phyloP scores from a whole-genome alignment of 169 alveolate genomes.

The Plasmodium falciparum region DNA sequence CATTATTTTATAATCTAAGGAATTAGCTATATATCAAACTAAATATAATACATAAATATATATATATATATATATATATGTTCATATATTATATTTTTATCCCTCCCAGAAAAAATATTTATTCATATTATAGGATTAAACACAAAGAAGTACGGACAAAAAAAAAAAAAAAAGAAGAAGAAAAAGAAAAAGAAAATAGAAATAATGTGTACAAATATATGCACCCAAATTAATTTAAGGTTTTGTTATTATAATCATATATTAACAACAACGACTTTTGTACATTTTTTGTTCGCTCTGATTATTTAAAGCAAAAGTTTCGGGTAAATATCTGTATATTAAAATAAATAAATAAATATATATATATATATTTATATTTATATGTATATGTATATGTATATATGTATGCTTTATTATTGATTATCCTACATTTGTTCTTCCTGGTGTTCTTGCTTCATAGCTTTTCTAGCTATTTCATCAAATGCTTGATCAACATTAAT shows the following conservation, averaged over 20 bases:
- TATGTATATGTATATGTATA: background rate
- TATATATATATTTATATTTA: background rate
- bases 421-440: slow-evolving; percentile 88
- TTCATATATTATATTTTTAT: background rate
- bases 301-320: slow-evolving; percentile 65
- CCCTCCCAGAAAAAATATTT: background rate
- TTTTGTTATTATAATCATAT: slow-evolving; percentile 10
- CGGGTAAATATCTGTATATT: slow-evolving; percentile 69
- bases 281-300: slow-evolving; percentile 56
- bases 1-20: too few species aligned
- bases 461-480: slow-evolving; percentile 92
- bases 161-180: slow-evolving; percentile 16
- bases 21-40: too few species aligned
- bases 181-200: background rate
- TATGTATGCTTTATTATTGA: background rate
- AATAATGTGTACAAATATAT: background rate
- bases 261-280: slow-evolving; percentile 60
- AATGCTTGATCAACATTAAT: slow-evolving; percentile 96
- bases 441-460: slow-evolving; percentile 88
- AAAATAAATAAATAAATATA: slow-evolving; percentile 10
- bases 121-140: slow-evolving; percentile 5
- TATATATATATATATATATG: background rate
- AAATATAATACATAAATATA: background rate
- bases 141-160: slow-evolving; percentile 26
- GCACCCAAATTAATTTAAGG: slow-evolving; percentile 11